These are phyloP conservation scores for Scedosporium aurantiacum DNA, from an alignment of 2,329 filamentous ascomycete genomes.

Conservation along the genomic window DNA sequence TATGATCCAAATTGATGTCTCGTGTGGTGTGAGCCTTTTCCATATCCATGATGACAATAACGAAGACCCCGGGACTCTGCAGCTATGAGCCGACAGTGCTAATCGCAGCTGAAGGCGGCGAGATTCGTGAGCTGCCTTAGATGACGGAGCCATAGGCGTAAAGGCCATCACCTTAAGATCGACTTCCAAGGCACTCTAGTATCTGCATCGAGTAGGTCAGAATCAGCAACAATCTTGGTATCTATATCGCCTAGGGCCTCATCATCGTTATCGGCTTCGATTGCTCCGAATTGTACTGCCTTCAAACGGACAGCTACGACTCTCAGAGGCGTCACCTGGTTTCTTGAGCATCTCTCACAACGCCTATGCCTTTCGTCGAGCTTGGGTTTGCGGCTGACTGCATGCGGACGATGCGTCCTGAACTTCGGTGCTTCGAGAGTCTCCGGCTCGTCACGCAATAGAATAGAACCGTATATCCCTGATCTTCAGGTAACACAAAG, in stretches of 20 bases:
- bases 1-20: background rate
- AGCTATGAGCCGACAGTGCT: too few species aligned
- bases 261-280: constrained; percentile 5
- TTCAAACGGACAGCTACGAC: background rate
- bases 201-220: background rate
- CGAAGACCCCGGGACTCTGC: too few species aligned
- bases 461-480: too few species aligned
- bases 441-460: constrained; percentile 40
- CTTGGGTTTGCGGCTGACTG: constrained; percentile 37
- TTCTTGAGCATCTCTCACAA: background rate
- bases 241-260: background rate
- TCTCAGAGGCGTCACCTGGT: background rate
- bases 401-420: constrained; percentile 40
- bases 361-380: constrained; percentile 11
- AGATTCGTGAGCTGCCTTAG: background rate
- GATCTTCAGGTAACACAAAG: too few species aligned
- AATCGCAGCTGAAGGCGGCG: too few species aligned
- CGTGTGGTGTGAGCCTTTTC: too few species aligned
- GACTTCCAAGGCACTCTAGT: background rate
- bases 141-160: background rate
- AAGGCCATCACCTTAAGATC: background rate
- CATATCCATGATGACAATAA: too few species aligned
- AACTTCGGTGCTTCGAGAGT: constrained; percentile 27
- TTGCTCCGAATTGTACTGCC: background rate
- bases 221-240: constrained; percentile 1